Evolutionary conservation across 148 eudicot species (phyloP).

Genomic region (Silene conica): DNA sequence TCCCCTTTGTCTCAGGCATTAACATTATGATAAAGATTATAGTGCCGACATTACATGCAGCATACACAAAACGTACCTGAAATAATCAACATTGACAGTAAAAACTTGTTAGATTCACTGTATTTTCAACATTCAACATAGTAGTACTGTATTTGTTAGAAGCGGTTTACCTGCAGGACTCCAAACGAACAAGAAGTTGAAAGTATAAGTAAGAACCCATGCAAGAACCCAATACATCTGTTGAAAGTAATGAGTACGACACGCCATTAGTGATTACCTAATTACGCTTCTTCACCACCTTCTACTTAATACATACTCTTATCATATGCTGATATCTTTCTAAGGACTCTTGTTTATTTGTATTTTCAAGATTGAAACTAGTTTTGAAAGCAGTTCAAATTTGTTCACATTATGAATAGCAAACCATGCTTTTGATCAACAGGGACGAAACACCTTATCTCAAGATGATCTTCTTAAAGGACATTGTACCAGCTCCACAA

Average conservation of each 20-base stretch:
- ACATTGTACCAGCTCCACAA: slow-evolving; percentile 64
- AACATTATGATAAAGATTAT: slow-evolving; percentile 34
- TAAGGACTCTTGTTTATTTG: too few species aligned
- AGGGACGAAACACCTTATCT: neutral
- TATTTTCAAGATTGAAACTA: too few species aligned
- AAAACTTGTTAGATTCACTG: neutral
- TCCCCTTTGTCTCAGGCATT: slow-evolving; percentile 55
- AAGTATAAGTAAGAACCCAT: slow-evolving; percentile 42
- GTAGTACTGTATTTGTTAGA: neutral
- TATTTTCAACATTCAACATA: too few species aligned
- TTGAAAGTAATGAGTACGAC: too few species aligned
- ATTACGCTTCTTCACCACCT: too few species aligned
- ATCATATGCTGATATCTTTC: too few species aligned
- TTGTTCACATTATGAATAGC: neutral
- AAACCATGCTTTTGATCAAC: neutral
- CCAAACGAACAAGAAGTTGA: slow-evolving; percentile 41
- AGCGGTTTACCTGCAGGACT: slow-evolving; percentile 24
- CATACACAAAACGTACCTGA: slow-evolving; percentile 24
- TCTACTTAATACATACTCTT: too few species aligned
- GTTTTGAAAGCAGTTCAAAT: too few species aligned
- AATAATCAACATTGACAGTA: neutral
- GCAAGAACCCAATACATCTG: slow-evolving; percentile 47
- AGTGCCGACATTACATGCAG: slow-evolving; percentile 10
- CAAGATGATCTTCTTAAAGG: slow-evolving; percentile 37
- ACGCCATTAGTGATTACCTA: too few species aligned